Evolutionary conservation across 768 basidiomycete genomes (phyloP).

Genomic region (Phanerochaete sordida): DNA sequence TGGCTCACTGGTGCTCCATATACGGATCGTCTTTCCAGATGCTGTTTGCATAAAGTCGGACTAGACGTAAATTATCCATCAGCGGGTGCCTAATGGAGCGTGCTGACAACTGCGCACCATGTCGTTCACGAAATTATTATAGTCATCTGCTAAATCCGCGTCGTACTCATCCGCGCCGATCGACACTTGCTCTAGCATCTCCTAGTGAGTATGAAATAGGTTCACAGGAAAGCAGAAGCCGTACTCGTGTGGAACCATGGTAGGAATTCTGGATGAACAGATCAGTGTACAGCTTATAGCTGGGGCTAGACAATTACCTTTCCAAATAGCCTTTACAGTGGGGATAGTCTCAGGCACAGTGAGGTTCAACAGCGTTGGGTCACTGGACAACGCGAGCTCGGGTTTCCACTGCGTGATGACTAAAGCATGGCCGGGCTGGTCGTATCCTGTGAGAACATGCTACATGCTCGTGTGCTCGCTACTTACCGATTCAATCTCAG

Average conservation of each 20-base stretch:
- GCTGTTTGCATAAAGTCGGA: constrained; percentile 28
- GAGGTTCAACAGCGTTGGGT: constrained; percentile 36
- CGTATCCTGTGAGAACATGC: neutral
- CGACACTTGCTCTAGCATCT: constrained; percentile 32
- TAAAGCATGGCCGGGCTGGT: constrained; percentile 37
- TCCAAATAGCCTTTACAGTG: constrained; percentile 40
- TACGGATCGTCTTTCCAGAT: constrained; percentile 36
- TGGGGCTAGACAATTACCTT: constrained; percentile 30
- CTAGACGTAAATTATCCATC: constrained; percentile 1
- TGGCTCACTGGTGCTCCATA: constrained; percentile 41
- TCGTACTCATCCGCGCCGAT: constrained; percentile 45
- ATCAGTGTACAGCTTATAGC: neutral
- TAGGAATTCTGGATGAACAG: constrained; percentile 18
- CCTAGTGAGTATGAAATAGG: neutral
- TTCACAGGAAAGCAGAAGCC: neutral
- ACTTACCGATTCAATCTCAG: constrained; percentile 24
- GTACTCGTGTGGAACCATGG: constrained; percentile 24
- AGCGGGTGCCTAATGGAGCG: neutral
- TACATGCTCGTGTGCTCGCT: neutral
- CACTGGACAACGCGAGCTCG: constrained; percentile 32
- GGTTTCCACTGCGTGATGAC: constrained; percentile 45
- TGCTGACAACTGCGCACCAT: constrained; percentile 25
- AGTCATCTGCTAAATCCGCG: constrained; percentile 35
- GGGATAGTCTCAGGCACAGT: constrained; percentile 40
- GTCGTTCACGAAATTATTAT: constrained; percentile 39